Conservation (phyloP, 148 eudicot species). For the Rhododendron molle region DNA sequence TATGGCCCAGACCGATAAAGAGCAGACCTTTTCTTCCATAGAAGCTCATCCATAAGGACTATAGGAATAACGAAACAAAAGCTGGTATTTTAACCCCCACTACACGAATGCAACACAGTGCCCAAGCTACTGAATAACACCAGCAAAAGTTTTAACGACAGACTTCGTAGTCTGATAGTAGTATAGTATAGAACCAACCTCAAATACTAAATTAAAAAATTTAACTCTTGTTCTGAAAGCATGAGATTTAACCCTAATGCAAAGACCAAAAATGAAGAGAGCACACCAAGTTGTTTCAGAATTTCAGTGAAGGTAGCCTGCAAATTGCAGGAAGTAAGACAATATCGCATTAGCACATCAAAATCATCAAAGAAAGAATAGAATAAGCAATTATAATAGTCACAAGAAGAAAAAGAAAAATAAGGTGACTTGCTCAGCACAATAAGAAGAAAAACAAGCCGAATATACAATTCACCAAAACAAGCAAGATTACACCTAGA, state of each 20-base stretch:
- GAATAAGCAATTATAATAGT: neutral
- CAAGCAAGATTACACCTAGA: no score
- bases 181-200: neutral
- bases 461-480: neutral
- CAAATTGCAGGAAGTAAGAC: conserved; percentile 19
- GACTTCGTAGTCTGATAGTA: neutral
- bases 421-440: neutral
- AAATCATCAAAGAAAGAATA: neutral
- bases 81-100: neutral
- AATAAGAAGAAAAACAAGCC: neutral
- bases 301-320: conserved; percentile 98
- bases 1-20: neutral
- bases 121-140: neutral
- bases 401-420: neutral
- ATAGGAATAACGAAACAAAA: neutral
- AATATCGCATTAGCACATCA: neutral
- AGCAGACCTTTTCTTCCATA: neutral
- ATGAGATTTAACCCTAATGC: neutral
- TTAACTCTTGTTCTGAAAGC: neutral
- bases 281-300: conserved; percentile 80
- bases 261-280: neutral
- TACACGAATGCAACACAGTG: neutral
- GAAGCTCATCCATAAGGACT: no score
- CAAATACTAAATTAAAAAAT: neutral
- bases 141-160: neutral